Evolutionary conservation across 169 alveolate genomes (phyloP).

Genomic region (Eimeria falciformis): DNA sequence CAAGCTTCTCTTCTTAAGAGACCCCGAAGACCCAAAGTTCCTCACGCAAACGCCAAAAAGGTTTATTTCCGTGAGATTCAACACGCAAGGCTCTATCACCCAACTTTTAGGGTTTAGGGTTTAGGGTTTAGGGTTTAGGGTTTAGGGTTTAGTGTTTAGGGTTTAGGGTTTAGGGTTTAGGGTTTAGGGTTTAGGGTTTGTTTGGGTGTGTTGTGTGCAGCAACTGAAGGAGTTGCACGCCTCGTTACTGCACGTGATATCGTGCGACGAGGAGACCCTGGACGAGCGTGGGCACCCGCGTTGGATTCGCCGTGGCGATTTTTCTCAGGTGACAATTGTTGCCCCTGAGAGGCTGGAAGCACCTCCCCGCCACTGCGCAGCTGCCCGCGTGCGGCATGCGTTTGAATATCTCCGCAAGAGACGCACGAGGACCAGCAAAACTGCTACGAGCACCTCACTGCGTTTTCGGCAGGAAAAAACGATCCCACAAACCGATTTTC

Average conservation of each 20-base stretch:
- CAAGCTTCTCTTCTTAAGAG: conserved; percentile 43
- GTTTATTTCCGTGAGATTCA: conserved; percentile 31
- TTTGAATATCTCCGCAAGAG: conserved; percentile 46
- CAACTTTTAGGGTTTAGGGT: too few species aligned
- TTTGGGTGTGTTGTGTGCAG: conserved; percentile 21
- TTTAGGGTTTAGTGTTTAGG: too few species aligned
- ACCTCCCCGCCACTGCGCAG: conserved; percentile 62
- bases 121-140: too few species aligned
- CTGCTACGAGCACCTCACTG: not conserved
- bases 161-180: too few species aligned
- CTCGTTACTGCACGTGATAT: conserved; percentile 27
- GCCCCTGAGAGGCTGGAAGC: conserved; percentile 56
- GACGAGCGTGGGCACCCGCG: conserved; percentile 60
- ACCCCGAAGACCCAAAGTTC: conserved; percentile 52
- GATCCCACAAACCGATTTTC: not conserved
- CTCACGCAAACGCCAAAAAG: conserved; percentile 46
- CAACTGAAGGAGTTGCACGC: conserved; percentile 57
- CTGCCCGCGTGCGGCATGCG: conserved; percentile 42
- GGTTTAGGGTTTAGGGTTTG: not conserved
- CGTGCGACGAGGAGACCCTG: conserved; percentile 57
- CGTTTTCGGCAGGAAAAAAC: not conserved
- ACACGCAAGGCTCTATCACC: too few species aligned
- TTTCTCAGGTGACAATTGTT: conserved; percentile 13
- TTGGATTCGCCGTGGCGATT: conserved; percentile 29
- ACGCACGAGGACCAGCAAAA: conserved; percentile 6